Evolutionary conservation across 2,329 filamentous ascomycete genomes (phyloP).

Genomic region (Trichoderma asperellum): DNA sequence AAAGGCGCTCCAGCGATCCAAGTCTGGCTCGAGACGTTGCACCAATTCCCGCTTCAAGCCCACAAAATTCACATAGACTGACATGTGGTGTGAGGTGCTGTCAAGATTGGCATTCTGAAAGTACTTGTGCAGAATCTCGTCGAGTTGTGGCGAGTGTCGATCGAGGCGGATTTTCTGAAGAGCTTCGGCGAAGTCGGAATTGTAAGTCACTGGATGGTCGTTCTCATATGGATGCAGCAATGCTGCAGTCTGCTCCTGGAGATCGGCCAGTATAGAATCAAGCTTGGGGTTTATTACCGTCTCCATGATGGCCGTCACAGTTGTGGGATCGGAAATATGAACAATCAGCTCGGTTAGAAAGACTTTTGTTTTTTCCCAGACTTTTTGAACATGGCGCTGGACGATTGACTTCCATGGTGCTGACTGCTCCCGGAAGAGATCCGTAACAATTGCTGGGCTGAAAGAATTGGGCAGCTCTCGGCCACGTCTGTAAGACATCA

Average conservation of each 20-base stretch:
- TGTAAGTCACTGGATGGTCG: constrained; percentile 58
- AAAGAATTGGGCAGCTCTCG: constrained; percentile 64
- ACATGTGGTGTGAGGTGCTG: neutral
- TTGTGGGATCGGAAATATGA: constrained; percentile 32
- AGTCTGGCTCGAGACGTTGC: constrained; percentile 32
- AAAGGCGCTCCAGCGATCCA: constrained; percentile 38
- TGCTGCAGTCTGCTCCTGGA: constrained; percentile 48
- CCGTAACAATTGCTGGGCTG: constrained; percentile 60
- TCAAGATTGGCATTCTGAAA: neutral
- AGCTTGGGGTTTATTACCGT: constrained; percentile 32
- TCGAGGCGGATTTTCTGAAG: constrained; percentile 39
- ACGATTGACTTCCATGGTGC: constrained; percentile 56
- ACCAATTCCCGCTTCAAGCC: neutral
- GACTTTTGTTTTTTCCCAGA: constrained; percentile 30
- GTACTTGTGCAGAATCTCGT: neutral
- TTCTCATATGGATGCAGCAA: constrained; percentile 50
- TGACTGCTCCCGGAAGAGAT: constrained; percentile 65
- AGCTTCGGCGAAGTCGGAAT: constrained; percentile 49
- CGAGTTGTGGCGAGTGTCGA: neutral
- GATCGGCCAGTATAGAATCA: constrained; percentile 31
- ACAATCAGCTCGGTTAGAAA: constrained; percentile 24
- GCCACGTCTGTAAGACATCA: constrained; percentile 36
- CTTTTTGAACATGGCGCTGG: constrained; percentile 28
- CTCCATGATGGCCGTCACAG: constrained; percentile 28
- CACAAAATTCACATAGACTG: neutral